Percentiles rank a stretch among this genome's conserved stretches.
These are phyloP conservation scores for Trichoderma cornu-damae DNA, from an alignment of 2,329 filamentous ascomycete genomes.

Conservation along the genomic window DNA sequence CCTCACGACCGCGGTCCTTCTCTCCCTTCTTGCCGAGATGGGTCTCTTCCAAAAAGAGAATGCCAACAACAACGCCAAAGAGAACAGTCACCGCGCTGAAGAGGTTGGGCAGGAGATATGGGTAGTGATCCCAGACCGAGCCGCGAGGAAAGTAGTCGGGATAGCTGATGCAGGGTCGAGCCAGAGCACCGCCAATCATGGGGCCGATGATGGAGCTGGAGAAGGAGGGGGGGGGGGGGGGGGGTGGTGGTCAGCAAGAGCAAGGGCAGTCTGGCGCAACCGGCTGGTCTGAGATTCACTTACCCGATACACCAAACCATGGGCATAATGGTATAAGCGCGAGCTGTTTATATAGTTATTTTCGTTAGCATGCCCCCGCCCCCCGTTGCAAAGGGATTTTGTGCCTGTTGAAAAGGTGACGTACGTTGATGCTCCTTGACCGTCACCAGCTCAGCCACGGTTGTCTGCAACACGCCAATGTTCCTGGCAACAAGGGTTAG, in stretches of 20 bases:
- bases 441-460: conserved; percentile 87
- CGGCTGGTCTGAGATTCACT: conserved; percentile 32
- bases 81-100: conserved; percentile 77
- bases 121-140: conserved; percentile 78
- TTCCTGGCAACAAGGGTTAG: conserved; percentile 51
- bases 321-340: conserved; percentile 95
- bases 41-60: conserved; percentile 90
- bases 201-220: conserved; percentile 82
- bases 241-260: neutral
- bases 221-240: conserved; percentile 24
- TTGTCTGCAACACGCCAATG: conserved; percentile 92
- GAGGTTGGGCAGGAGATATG: conserved; percentile 89
- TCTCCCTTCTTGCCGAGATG: conserved; percentile 75
- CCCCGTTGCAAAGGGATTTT: no score
- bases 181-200: conserved; percentile 83
- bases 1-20: conserved; percentile 68
- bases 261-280: no score
- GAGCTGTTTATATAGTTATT: conserved; percentile 50
- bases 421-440: conserved; percentile 87
- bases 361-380: conserved; percentile 25
- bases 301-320: conserved; percentile 95
- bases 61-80: conserved; percentile 69
- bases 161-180: conserved; percentile 78
- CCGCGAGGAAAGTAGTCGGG: conserved; percentile 65
- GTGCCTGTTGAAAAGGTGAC: no score